Base-by-base conservation (phyloP, 23 red algal species). In the Gracilaria domingensis region DNA sequence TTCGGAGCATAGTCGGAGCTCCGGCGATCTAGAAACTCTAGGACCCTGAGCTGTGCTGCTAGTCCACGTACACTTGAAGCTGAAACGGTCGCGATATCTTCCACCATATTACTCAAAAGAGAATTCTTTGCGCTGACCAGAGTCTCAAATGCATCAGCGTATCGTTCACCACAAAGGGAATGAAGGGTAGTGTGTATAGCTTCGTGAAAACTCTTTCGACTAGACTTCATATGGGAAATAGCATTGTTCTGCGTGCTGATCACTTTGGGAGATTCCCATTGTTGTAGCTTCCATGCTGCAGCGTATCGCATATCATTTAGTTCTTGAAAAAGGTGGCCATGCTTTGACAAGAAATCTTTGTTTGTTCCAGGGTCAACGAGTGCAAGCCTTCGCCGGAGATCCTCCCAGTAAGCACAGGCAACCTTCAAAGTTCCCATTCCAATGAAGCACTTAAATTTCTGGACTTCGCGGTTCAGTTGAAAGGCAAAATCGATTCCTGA, bases 201-300 rank as follows among this genome's bases (percentile, higher is more conserved):
- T 56, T 88, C 72, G 35, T 87, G 83, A 82, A 88, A 82, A n/a
- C 83, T 50, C 20, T 13, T 26, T 44, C 36, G 21, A 17, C 25
- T 25, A 1, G 58, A 49, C 45, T n/a, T 56, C 13, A 44, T 47
- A 35, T 23, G 7, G 8, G 38, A 35, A 3, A 14, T 34, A 23
- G 20, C 29, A 58, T 23, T 4, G 6, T n/a, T 50, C 35, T 25
- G 24, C 44, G 65, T 11, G n/a, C 24, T 82, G 24, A 69, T 64
- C 8, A 20, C n/a, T 38, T 51, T 64, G 7, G 92, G 92, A 37
- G 92, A 73, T 71, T 94, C 82, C 92, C 92, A 94, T 58, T 88
- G 84, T 34, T 82, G 81, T 6, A 94, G 59, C 53, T 94, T 87
- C 92, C 92, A 94, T 23, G 92, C 92, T 23, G 80, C 82, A 25